Evolutionary conservation across 2,329 filamentous ascomycete species (phyloP).

Genomic region (Basipetospora sp.): DNA sequence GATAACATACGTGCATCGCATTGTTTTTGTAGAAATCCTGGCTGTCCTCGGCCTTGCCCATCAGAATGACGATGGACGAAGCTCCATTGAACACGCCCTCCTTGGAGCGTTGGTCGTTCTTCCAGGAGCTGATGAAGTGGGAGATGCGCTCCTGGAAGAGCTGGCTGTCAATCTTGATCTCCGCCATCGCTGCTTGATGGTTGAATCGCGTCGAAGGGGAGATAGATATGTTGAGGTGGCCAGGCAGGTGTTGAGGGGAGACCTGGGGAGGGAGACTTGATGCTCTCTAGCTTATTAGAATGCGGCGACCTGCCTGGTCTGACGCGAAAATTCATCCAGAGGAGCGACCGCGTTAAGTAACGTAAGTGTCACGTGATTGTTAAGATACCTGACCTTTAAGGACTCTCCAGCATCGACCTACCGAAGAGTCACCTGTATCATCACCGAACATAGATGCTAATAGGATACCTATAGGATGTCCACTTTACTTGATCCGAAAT

Average conservation of each 20-base stretch:
- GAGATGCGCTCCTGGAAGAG: conserved; percentile 86
- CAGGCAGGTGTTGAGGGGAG: background rate
- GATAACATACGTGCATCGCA: conserved; percentile 65
- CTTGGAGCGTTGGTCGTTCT: conserved; percentile 79
- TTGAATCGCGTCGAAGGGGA: background rate
- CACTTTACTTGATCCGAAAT: too few relatives aligned
- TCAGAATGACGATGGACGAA: conserved; percentile 73
- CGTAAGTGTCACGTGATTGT: conserved; percentile 5
- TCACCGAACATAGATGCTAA: too few relatives aligned
- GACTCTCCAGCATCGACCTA: too few relatives aligned
- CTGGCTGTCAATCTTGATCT: conserved; percentile 90
- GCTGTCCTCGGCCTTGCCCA: conserved; percentile 87
- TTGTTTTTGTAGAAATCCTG: conserved; percentile 90
- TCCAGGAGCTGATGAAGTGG: conserved; percentile 82
- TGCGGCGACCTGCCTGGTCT: too few relatives aligned
- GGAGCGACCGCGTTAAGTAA: background rate
- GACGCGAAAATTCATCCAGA: conserved; percentile 5
- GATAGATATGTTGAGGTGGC: background rate
- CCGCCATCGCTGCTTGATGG: conserved; percentile 37
- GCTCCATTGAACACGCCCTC: conserved; percentile 76
- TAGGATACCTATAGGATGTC: too few relatives aligned
- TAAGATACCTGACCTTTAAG: too few relatives aligned
- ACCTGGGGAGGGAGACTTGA: background rate
- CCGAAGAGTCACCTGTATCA: too few relatives aligned
- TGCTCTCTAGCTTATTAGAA: too few relatives aligned